Evolutionary conservation across 805 yeast species (phyloP), one percentile per base, ranked within the genome.

Genomic region (Saccharomycopsis fibuligera): DNA sequence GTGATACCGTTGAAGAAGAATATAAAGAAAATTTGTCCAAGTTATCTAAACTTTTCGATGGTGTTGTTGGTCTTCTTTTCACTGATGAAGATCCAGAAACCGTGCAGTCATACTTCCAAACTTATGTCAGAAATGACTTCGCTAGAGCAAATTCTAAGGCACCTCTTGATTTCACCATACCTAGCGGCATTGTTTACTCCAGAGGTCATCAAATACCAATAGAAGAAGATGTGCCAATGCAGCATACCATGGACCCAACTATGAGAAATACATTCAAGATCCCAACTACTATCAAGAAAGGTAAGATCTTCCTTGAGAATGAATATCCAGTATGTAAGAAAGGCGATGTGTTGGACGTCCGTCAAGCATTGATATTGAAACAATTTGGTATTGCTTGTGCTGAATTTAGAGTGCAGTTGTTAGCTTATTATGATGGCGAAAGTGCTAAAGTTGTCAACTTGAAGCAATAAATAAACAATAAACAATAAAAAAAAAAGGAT

Each of bases 191-290:
- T 46, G 83, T 93, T 6, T 90, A 88, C 66, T 86, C 98, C 19
- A 83, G 96, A 64, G 99, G 96, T 60, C 99, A 99, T 21, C 95
- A 87, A 68, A 70, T 90, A 45, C 75, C 96, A 27, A 68, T 64
- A 22, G 97, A 89, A 62, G 98, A 93, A 56, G 99, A 93, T 66
- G 89, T 93, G 19, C 96, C 97, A 58, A 82, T 93, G 86, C 83
- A 95, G 10, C 99, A 93, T 64, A 88, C 98, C 4, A 75, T 95
- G 69, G 99, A 93, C 68, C 87, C 89, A 60, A 87, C 96, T 36
- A 67, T 93, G 61, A 84, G 99, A 73, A 86, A 81, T 66, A 85
- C 85, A 63, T 81, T 81, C 57, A 90, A 91, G 63, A 78, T 93
- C 58, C 98, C 99, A 58, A 90, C 98, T 3, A 83, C 80, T 62